Evolutionary conservation across 176 grass and related monocot species (phyloP).

Genomic region (Carex scoparia): DNA sequence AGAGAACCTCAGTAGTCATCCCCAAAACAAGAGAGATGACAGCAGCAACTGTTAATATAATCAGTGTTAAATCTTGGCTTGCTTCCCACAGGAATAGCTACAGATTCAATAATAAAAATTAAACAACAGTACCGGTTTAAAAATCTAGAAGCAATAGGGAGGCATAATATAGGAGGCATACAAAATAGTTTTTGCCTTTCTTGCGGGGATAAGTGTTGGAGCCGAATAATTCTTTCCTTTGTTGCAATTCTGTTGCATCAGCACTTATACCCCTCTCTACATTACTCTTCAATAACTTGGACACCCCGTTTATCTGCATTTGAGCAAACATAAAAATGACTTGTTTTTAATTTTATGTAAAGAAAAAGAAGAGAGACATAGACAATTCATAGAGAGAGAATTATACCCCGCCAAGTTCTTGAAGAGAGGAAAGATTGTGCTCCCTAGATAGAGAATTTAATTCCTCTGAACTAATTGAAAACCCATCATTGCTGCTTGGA

Average conservation of each 20-base stretch:
- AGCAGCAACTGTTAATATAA: conserved; percentile 86
- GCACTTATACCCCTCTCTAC: conserved; percentile 51
- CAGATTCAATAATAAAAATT: conserved; percentile 25
- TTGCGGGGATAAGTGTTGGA: conserved; percentile 76
- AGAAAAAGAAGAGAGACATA: background rate
- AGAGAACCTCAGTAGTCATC: conserved; percentile 80
- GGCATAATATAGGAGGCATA: background rate
- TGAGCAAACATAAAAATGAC: background rate
- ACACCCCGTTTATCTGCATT: conserved; percentile 56
- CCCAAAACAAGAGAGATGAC: conserved; percentile 82
- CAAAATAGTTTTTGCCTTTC: conserved; percentile 55
- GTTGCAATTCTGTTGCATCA: conserved; percentile 37
- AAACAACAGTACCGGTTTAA: conserved; percentile 28
- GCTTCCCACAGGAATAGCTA: conserved; percentile 91
- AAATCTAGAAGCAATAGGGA: conserved; percentile 5
- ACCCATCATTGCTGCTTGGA: conserved; percentile 13
- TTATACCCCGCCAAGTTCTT: conserved; percentile 30
- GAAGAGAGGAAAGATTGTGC: conserved; percentile 27
- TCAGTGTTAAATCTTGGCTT: conserved; percentile 86
- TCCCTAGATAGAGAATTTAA: conserved; percentile 29
- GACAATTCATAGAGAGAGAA: background rate
- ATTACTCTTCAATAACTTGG: conserved; percentile 62
- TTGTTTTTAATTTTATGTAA: conserved; percentile 1
- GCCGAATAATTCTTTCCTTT: conserved; percentile 50
- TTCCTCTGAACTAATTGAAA: conserved; percentile 24